These are phyloP conservation scores for Suillus brevipes DNA, from an alignment of 768 basidiomycete genomes.

Conservation along the genomic window DNA sequence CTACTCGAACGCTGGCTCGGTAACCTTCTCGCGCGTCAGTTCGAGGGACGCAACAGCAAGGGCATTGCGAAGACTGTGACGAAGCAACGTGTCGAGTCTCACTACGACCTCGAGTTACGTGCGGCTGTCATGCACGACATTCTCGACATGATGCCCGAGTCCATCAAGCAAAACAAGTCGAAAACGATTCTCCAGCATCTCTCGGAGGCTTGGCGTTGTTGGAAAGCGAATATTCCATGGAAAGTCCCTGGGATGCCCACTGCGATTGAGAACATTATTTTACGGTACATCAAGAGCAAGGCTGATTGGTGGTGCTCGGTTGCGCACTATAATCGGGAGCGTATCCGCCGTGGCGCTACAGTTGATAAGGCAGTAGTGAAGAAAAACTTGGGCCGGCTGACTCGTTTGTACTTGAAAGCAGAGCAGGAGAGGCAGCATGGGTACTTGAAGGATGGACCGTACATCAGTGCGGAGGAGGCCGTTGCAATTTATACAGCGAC, in stretches of 20 bases:
- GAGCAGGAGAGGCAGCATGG: slow-evolving; percentile 99
- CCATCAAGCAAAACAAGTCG: slow-evolving; percentile 99
- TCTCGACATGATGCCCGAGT: slow-evolving; percentile 99
- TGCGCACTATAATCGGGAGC: slow-evolving; percentile 97
- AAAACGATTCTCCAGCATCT: slow-evolving; percentile 98
- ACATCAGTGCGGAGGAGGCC: slow-evolving; percentile 98
- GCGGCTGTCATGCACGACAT: slow-evolving; percentile 99
- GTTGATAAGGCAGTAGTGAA: slow-evolving; percentile 99
- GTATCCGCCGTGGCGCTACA: slow-evolving; percentile 94
- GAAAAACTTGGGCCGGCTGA: slow-evolving; percentile 98
- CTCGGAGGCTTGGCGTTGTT: slow-evolving; percentile 98
- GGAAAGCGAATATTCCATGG: slow-evolving; percentile 98
- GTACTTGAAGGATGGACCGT: slow-evolving; percentile 98
- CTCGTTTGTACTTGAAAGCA: slow-evolving; percentile 96
- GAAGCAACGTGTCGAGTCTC: slow-evolving; percentile 98
- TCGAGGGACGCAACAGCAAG: slow-evolving; percentile 96
- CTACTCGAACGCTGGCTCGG: slow-evolving; percentile 97
- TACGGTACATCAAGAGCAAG: slow-evolving; percentile 99
- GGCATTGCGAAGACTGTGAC: slow-evolving; percentile 98
- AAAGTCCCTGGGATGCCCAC: slow-evolving; percentile 99
- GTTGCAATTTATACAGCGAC: slow-evolving; percentile 99
- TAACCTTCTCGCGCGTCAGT: slow-evolving; percentile 96
- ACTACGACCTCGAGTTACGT: slow-evolving; percentile 95
- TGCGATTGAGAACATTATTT: slow-evolving; percentile 97
- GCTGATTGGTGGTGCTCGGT: slow-evolving; percentile 99